Percentiles rank a stretch among this genome's conserved stretches.
These are phyloP conservation scores for Rhizopogon sp. DNA, from an alignment of 768 basidiomycete species.

Conservation along the genomic window DNA sequence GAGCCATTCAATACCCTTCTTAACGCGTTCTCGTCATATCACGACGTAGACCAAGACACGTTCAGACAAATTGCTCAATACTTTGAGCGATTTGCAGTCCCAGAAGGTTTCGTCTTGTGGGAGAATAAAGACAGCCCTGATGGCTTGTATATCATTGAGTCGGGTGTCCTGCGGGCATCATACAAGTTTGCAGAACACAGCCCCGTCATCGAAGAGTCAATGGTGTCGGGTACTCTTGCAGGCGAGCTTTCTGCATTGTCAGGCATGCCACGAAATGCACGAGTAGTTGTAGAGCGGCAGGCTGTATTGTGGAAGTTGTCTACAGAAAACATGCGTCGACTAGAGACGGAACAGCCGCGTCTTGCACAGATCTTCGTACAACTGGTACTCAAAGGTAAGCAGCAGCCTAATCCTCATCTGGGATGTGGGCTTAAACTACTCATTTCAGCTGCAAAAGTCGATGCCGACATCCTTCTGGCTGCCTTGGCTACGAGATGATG, in stretches of 20 bases:
- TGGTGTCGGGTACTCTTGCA: slow-evolving; percentile 90
- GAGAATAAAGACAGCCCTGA: slow-evolving; percentile 69
- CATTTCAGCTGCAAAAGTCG: slow-evolving; percentile 54
- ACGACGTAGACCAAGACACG: slow-evolving; percentile 46
- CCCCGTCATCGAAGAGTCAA: slow-evolving; percentile 74
- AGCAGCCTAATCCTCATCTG: background rate
- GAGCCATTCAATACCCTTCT: slow-evolving; percentile 75
- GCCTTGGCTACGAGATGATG: slow-evolving; percentile 43
- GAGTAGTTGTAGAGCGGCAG: slow-evolving; percentile 74
- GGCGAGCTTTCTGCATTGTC: slow-evolving; percentile 88
- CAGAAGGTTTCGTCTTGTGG: slow-evolving; percentile 67
- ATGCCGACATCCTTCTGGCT: slow-evolving; percentile 56
- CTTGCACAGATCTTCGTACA: slow-evolving; percentile 61
- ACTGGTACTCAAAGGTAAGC: slow-evolving; percentile 70
- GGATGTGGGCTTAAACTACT: background rate
- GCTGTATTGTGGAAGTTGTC: slow-evolving; percentile 82
- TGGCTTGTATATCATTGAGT: slow-evolving; percentile 85
- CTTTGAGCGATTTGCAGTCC: slow-evolving; percentile 57
- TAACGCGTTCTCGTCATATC: slow-evolving; percentile 77
- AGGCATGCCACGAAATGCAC: slow-evolving; percentile 76
- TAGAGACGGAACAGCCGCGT: slow-evolving; percentile 67
- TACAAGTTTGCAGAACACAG: slow-evolving; percentile 74
- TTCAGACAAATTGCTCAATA: slow-evolving; percentile 66
- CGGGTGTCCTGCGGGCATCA: slow-evolving; percentile 77
- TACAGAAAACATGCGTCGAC: slow-evolving; percentile 43